A percentile compares a stretch with the other conserved stretches of the same genome.
phyloP scores from a whole-genome alignment of 768 basidiomycete genomes.

The Lentinus tigrinus region DNA sequence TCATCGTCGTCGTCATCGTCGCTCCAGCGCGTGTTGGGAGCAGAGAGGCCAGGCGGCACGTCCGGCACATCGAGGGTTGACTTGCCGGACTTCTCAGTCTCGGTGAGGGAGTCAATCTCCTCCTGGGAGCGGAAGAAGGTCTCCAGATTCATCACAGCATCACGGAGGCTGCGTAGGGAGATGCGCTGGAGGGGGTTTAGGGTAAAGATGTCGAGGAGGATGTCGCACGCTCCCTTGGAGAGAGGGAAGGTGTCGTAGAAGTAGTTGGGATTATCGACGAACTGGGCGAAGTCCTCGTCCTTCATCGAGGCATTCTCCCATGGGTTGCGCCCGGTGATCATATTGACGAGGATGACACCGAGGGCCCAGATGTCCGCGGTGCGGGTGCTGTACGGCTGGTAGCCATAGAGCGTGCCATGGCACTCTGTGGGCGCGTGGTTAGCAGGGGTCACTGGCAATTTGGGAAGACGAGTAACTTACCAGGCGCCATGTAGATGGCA shows the following conservation, averaged over 20 bases:
- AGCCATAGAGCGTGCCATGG: no score
- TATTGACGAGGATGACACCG: conserved; percentile 47
- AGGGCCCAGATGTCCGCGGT: conserved; percentile 31
- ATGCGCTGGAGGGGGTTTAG: conserved; percentile 6
- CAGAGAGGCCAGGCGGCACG: background rate
- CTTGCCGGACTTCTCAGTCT: background rate
- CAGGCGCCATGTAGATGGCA: conserved; percentile 19
- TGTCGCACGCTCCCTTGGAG: conserved; percentile 57
- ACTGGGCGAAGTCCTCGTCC: conserved; percentile 60
- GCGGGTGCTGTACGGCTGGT: conserved; percentile 26
- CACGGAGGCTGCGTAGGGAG: background rate
- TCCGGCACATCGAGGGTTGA: background rate
- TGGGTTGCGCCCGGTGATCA: conserved; percentile 47
- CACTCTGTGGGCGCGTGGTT: background rate
- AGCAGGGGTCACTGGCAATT: background rate
- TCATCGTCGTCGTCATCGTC: no score
- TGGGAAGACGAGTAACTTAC: conserved; percentile 11
- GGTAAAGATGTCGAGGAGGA: conserved; percentile 54
- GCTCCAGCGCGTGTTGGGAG: background rate
- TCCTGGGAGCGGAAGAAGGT: background rate
- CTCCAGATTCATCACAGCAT: background rate
- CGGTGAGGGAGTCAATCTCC: background rate
- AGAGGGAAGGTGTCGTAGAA: conserved; percentile 71
- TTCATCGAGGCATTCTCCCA: conserved; percentile 41
- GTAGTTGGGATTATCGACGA: conserved; percentile 59